Conservation (phyloP, 495 filamentous ascomycete species). For the Penicillium cataractarum region DNA sequence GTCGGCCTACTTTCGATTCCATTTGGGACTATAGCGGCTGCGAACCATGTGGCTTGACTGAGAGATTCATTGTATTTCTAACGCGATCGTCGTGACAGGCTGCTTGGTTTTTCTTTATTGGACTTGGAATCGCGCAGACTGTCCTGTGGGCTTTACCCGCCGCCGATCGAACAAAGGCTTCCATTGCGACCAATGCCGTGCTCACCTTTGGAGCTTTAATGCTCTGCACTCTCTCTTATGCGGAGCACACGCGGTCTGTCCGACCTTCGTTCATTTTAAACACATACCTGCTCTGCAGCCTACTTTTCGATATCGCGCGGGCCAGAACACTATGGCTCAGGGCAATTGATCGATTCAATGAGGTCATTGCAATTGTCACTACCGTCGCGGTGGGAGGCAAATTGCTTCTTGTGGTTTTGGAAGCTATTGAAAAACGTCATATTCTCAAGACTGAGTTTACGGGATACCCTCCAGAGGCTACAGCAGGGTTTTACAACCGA, state of each 20-base stretch:
- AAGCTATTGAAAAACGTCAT: slow-evolving; percentile 57
- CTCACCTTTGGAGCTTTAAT: slow-evolving; percentile 43
- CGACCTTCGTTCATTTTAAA: slow-evolving; percentile 64
- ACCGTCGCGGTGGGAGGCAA: slow-evolving; percentile 53
- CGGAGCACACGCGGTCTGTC: slow-evolving; percentile 59
- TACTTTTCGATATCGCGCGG: slow-evolving; percentile 61
- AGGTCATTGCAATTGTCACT: slow-evolving; percentile 48
- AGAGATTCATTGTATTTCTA: background rate
- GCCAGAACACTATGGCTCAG: slow-evolving; percentile 62
- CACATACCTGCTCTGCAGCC: slow-evolving; percentile 60
- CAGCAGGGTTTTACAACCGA: slow-evolving; percentile 54
- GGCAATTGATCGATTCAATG: slow-evolving; percentile 35
- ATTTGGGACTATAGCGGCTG: background rate
- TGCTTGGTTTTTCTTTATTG: slow-evolving; percentile 43
- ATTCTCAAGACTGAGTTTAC: slow-evolving; percentile 49
- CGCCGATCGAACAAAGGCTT: slow-evolving; percentile 38
- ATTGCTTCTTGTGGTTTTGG: slow-evolving; percentile 52
- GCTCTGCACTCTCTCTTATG: slow-evolving; percentile 53
- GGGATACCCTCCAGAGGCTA: slow-evolving; percentile 61
- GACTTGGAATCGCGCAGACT: slow-evolving; percentile 50
- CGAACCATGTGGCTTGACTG: background rate
- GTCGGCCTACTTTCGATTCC: slow-evolving; percentile 7
- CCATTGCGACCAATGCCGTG: slow-evolving; percentile 52
- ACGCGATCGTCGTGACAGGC: slow-evolving; percentile 29
- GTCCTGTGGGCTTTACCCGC: slow-evolving; percentile 50